A percentile compares a stretch with the other conserved stretches of the same genome.
phyloP scores from a whole-genome alignment of 805 yeast species.

The Komagataella pseudopastoris region DNA sequence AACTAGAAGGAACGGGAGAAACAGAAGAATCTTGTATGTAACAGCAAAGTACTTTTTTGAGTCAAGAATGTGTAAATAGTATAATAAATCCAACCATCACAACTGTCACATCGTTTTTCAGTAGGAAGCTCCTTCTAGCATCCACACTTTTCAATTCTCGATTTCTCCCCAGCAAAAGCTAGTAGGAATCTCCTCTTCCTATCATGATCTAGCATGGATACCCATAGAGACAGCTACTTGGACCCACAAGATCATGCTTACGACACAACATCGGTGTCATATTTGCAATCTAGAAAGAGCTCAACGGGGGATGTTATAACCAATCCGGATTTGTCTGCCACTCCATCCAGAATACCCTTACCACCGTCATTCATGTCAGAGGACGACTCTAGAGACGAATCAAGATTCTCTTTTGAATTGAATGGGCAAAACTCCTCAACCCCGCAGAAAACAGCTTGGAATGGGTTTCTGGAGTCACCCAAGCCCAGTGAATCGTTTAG shows the following conservation, averaged over 20 bases:
- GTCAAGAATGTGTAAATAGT: background rate
- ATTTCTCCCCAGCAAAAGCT: background rate
- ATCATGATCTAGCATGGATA: background rate
- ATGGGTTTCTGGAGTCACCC: background rate
- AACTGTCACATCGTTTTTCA: too few relatives aligned
- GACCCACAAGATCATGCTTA: background rate
- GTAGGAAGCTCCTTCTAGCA: background rate
- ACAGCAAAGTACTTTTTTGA: background rate
- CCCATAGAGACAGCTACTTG: background rate
- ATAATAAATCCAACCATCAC: background rate
- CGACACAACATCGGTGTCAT: background rate
- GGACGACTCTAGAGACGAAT: background rate
- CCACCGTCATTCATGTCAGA: background rate
- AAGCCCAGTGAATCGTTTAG: background rate
- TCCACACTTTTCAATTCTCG: background rate
- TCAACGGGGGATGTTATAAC: background rate
- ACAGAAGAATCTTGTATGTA: background rate
- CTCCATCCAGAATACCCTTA: background rate
- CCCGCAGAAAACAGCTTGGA: background rate
- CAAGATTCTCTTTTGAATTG: background rate
- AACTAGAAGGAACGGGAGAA: constrained; percentile 10
- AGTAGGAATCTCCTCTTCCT: background rate
- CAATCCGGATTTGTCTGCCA: background rate
- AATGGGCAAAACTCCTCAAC: background rate
- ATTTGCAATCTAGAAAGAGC: background rate